Evolutionary conservation across 441 rosid genomes (phyloP), one percentile per base, ranked within the genome.

Genomic region (Isatis lusitanica): DNA sequence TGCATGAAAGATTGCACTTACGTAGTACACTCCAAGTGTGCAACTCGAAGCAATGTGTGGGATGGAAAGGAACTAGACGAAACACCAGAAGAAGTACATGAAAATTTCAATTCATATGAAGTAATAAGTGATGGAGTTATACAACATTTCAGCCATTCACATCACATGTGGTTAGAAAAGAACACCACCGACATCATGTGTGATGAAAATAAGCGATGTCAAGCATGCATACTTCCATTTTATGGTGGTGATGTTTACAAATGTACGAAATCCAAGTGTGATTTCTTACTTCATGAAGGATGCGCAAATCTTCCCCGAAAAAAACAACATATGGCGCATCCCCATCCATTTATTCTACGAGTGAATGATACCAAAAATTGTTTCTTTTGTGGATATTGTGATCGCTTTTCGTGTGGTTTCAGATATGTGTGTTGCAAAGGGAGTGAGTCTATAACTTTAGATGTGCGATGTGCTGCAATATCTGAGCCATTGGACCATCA

Each of bases 401-500:
- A 1, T 5, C 33, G 56, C 12, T 51, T 5, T 9, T 51, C 3
- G 33, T 51, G 21, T 51, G 33, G 56, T 24, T 51, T 51, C 33
- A 51, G 56, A 51, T 51, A 51, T 51, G 56, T 51, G 56, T 51
- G 33, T 51, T 10, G 8, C 15, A 24, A 24, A 10, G 56, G 56
- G 2, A 7, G 15, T 51, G 1, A 11, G 56, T 51, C 56, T 51
- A 51, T 51, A 51, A 51, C 7, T 24, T 21, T 51, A 21, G 56
- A 51, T 8, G 4, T 51, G 56, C 56, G 56, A 51, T 51, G 56
- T 11, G 56, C 56, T 10, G 13, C 56, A 51, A 21, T 51, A 51
- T 51, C 33, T 51, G 56, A 51, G 56, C 56, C 56, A 51, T 51
- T 51, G 12, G 95, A 73, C 91, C 90, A 21, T 81, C 90, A 21